Evolutionary conservation across 257 asterid genomes (phyloP), one percentile per base, ranked within the genome.

Genomic region (Anisodus tanguticus): DNA sequence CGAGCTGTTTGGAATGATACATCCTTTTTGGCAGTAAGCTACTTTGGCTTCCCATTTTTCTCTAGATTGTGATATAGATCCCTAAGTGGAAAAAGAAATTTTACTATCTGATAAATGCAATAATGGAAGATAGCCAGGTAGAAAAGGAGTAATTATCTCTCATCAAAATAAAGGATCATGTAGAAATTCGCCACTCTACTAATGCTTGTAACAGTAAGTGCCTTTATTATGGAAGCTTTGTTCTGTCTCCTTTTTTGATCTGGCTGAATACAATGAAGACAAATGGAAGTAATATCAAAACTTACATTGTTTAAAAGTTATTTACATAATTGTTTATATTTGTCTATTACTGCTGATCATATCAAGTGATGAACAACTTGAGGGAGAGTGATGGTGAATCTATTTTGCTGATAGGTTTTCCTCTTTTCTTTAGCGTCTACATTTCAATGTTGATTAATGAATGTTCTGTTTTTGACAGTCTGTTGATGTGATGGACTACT

Each of bases 1-100:
- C 90, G 98, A 90, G 98, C 97, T 13, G 94, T 97, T 51, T 97
- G 99, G 99, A 97, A 97, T 19, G 98, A 97, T 83, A 97, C 99
- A 5, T 89, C 95, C 19, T 97, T 97, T 85, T 86, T 97, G 82
- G 99, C 98, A 53, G 99, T 95, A 90, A 91, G 91, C 81, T 58
- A 37, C 63, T 79, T 45, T 26, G 10, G 10, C 83, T 39, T 74
- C 60, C 47, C 26, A 79, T 43, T 6, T 16, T 26, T 58, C 62
- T 12, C 43, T 72, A 6, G 58, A 43, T 19, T 72, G 80, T 47
- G 12, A 47, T 47, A 72, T 45, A 17, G 57, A 71, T 43, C 15
- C 37, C 6, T 10, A 47, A 72, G 59, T 45, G 45, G 31, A 19
- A 45, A 45, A 19, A 45, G 39, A 5, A 39, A 39, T 2, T 43